Evolutionary conservation across 108 stramenopile species (phyloP).

Genomic region (Asterionellopsis glacialis): DNA sequence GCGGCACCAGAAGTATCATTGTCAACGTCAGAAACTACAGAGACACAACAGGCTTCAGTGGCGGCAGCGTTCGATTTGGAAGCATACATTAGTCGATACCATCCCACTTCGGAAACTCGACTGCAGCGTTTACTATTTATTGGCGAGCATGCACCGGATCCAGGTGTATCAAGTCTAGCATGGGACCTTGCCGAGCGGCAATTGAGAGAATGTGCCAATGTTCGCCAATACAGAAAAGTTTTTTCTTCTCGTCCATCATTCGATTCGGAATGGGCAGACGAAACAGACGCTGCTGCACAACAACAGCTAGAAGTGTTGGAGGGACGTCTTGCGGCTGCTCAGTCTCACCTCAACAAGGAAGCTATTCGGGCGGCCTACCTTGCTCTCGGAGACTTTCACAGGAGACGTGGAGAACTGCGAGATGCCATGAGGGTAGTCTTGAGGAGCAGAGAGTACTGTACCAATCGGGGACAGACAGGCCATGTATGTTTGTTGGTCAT

Average conservation of each 20-base stretch:
- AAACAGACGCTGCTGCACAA: slow-evolving; percentile 20
- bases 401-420: slow-evolving; percentile 42
- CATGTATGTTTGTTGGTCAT: slow-evolving; percentile 48
- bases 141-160: background rate
- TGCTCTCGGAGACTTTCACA: slow-evolving; percentile 46
- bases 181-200: slow-evolving; percentile 46
- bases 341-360: slow-evolving; percentile 74
- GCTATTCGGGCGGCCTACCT: slow-evolving; percentile 69
- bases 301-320: slow-evolving; percentile 36
- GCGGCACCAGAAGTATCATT: no score
- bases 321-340: slow-evolving; percentile 60
- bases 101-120: slow-evolving; percentile 46
- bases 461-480: slow-evolving; percentile 46
- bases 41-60: background rate
- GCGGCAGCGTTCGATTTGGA: slow-evolving; percentile 33
- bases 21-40: no score
- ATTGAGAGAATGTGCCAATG: slow-evolving; percentile 46
- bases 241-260: background rate
- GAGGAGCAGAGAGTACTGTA: slow-evolving; percentile 62
- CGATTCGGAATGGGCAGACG: slow-evolving; percentile 13
- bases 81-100: slow-evolving; percentile 64
- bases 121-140: slow-evolving; percentile 50
- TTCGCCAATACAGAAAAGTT: slow-evolving; percentile 46
- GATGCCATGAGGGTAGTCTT: slow-evolving; percentile 37
- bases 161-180: slow-evolving; percentile 24